phyloP scores from a whole-genome alignment of 1,139 yeast species.

The Sugiyamaella japonica region DNA sequence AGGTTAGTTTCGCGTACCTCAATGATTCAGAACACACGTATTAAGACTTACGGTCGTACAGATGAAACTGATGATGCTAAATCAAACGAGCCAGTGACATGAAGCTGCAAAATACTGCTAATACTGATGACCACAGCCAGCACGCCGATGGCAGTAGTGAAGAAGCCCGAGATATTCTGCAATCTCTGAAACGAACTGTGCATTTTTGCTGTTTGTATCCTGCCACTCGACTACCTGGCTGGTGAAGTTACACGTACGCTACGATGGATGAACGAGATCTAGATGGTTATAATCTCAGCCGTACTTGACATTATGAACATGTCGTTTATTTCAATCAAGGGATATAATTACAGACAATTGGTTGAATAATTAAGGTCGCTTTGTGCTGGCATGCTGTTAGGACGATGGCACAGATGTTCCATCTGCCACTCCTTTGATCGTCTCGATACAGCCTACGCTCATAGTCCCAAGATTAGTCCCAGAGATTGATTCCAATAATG shows the following conservation, averaged over 20 bases:
- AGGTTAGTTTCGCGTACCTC: constrained; percentile 5
- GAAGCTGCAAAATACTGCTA: constrained; percentile 35
- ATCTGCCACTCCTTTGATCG: too few relatives aligned
- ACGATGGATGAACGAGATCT: too few relatives aligned
- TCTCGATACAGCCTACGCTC: too few relatives aligned
- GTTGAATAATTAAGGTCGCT: too few relatives aligned
- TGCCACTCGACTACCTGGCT: background rate
- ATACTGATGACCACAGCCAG: constrained; percentile 35
- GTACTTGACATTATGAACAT: too few relatives aligned
- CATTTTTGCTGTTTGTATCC: constrained; percentile 19
- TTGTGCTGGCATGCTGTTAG: too few relatives aligned
- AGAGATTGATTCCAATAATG: too few relatives aligned
- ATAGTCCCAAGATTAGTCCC: too few relatives aligned
- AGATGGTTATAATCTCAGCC: too few relatives aligned
- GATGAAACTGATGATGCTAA: constrained; percentile 29
- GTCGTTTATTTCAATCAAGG: background rate
- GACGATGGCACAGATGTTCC: too few relatives aligned
- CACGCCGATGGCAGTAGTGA: constrained; percentile 35
- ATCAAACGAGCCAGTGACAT: constrained; percentile 32
- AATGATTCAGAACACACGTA: background rate
- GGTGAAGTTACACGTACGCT: background rate
- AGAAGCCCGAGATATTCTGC: constrained; percentile 36
- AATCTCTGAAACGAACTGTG: constrained; percentile 28
- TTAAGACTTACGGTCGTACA: constrained; percentile 32
- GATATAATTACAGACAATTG: too few relatives aligned